Percentiles rank a stretch among this genome's conserved stretches.
Evolutionary conservation across 805 yeast genomes (phyloP).

Genomic region (Myxozyma geophila): DNA sequence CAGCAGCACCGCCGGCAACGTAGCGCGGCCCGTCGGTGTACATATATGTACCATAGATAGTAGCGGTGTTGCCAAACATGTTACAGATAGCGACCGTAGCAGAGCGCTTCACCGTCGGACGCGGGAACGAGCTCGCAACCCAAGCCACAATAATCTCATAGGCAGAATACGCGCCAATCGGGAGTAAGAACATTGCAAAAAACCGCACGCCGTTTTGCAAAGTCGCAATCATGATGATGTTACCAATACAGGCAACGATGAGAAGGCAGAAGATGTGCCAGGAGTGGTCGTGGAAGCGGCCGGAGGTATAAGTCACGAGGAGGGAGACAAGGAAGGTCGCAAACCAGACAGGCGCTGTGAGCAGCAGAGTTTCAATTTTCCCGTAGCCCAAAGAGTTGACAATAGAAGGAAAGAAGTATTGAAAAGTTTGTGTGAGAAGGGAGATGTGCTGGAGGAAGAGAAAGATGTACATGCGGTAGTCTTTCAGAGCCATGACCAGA

Average conservation of each 20-base stretch:
- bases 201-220: constrained; percentile 22
- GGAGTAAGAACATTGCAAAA: constrained; percentile 33
- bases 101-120: constrained; percentile 30
- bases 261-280: constrained; percentile 19
- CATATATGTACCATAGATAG: constrained; percentile 28
- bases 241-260: constrained; percentile 19
- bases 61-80: constrained; percentile 29
- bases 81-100: constrained; percentile 29
- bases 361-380: constrained; percentile 55
- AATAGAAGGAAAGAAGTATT: constrained; percentile 64
- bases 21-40: constrained; percentile 28
- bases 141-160: constrained; percentile 31
- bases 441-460: constrained; percentile 31
- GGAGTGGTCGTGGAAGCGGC: constrained; percentile 26
- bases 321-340: constrained; percentile 58
- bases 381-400: constrained; percentile 58
- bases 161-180: constrained; percentile 27
- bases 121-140: constrained; percentile 31
- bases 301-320: constrained; percentile 39
- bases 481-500: constrained; percentile 24
- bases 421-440: constrained; percentile 42
- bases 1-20: constrained; percentile 29
- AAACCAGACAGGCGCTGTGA: constrained; percentile 66
- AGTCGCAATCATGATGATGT: constrained; percentile 24
- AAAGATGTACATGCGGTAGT: constrained; percentile 32